Evolutionary conservation across 176 grass and related monocot species (phyloP).

Genomic region (Triticum dicoccoides): DNA sequence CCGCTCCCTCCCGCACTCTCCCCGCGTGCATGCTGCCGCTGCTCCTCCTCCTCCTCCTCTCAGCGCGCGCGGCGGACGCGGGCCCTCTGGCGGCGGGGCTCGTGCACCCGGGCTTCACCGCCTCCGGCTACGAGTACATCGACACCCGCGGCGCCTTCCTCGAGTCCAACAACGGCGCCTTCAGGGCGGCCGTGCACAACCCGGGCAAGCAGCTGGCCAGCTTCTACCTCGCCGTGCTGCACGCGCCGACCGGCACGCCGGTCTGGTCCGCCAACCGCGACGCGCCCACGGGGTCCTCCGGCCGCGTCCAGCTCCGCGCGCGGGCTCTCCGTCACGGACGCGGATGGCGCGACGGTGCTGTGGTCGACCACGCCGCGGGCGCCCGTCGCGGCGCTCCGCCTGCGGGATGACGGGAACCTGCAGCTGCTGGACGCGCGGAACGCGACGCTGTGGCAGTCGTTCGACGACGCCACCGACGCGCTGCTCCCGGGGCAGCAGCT

Average conservation of each 20-base stretch:
- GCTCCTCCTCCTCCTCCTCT: conserved; percentile 34
- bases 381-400: conserved; percentile 39
- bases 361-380: conserved; percentile 54
- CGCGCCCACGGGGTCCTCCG: conserved; percentile 41
- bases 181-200: conserved; percentile 47
- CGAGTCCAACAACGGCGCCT: conserved; percentile 38
- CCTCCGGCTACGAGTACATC: conserved; percentile 31
- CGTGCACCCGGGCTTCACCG: conserved; percentile 54
- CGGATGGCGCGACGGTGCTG: conserved; percentile 36
- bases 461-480: conserved; percentile 65
- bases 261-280: conserved; percentile 76
- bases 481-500: conserved; percentile 60
- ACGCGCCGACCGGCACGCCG: conserved; percentile 41
- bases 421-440: conserved; percentile 58
- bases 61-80: conserved; percentile 3
- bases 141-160: conserved; percentile 67
- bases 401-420: conserved; percentile 74
- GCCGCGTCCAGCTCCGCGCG: conserved; percentile 35
- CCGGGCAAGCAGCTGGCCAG: conserved; percentile 46
- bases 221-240: conserved; percentile 68
- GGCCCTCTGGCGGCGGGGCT: conserved; percentile 32
- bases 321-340: conserved; percentile 47
- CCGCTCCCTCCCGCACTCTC: neutral
- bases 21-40: neutral
- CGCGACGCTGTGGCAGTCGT: conserved; percentile 76